phyloP scores from a whole-genome alignment of 108 stramenopile genomes.

The Nitzschia sp. region DNA sequence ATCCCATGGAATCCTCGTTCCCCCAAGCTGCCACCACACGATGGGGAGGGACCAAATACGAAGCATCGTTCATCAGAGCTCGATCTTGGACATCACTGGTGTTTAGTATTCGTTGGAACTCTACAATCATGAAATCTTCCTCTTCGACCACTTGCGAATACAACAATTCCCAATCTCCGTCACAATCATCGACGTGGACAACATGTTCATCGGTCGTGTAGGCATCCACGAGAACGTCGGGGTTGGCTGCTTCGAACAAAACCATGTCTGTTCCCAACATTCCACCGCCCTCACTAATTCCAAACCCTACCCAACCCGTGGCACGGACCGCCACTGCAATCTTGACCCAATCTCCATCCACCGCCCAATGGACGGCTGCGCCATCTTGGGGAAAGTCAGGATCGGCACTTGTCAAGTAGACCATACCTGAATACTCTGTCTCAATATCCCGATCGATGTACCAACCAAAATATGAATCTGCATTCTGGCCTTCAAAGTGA shows the following conservation, averaged over 20 bases:
- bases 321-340: slow-evolving; percentile 45
- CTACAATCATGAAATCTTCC: slow-evolving; percentile 54
- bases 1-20: slow-evolving; percentile 28
- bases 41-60: slow-evolving; percentile 17
- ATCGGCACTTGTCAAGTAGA: slow-evolving; percentile 13
- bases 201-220: slow-evolving; percentile 35
- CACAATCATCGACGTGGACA: slow-evolving; percentile 36
- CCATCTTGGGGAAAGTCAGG: slow-evolving; percentile 20
- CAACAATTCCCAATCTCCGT: slow-evolving; percentile 44
- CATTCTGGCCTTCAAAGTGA: slow-evolving; percentile 6
- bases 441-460: slow-evolving; percentile 5
- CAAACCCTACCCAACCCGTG: slow-evolving; percentile 52
- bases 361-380: slow-evolving; percentile 45
- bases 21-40: slow-evolving; percentile 71
- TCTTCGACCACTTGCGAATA: slow-evolving; percentile 9
- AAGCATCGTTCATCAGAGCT: slow-evolving; percentile 34
- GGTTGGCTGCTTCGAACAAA: slow-evolving; percentile 28
- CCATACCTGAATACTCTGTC: slow-evolving; percentile 2
- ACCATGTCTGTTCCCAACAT: slow-evolving; percentile 53
- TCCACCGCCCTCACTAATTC: slow-evolving; percentile 39
- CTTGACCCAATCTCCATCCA: slow-evolving; percentile 25
- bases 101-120: slow-evolving; percentile 41
- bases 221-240: slow-evolving; percentile 39
- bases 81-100: slow-evolving; percentile 56
- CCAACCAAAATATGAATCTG: slow-evolving; percentile 5